phyloP scores from a whole-genome alignment of 331 rosid genomes.

The Acacia pycnantha region DNA sequence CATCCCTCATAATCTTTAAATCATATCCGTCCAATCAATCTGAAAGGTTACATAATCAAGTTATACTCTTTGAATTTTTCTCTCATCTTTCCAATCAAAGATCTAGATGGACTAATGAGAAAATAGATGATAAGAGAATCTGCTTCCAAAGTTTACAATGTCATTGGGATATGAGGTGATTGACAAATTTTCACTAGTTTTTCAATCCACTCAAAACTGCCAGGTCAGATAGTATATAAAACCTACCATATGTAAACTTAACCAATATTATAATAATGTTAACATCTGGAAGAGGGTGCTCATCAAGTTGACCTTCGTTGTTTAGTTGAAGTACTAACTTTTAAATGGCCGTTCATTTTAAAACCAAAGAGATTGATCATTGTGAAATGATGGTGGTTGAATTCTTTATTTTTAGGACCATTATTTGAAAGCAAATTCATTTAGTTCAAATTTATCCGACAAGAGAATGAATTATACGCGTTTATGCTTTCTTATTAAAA shows the following conservation, averaged over 20 bases:
- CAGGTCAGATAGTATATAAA: background rate
- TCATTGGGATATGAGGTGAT: too few relatives aligned
- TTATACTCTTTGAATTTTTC: too few relatives aligned
- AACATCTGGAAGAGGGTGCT: background rate
- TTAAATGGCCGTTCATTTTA: background rate
- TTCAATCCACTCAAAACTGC: background rate
- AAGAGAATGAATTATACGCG: background rate
- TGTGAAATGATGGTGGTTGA: background rate
- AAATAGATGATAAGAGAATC: too few relatives aligned
- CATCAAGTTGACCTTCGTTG: constrained; percentile 23
- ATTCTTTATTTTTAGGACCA: background rate
- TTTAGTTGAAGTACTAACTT: constrained; percentile 19
- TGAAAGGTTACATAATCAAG: too few relatives aligned
- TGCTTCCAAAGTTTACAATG: too few relatives aligned
- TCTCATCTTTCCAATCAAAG: too few relatives aligned
- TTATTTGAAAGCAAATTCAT: background rate
- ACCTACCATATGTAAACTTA: background rate
- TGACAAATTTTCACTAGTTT: too few relatives aligned
- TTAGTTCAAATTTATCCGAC: background rate
- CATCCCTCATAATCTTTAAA: too few relatives aligned
- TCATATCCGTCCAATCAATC: too few relatives aligned
- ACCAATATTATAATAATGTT: background rate
- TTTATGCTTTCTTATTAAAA: background rate
- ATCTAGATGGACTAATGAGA: too few relatives aligned
- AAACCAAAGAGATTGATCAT: background rate